Base-by-base conservation (phyloP, 2,329 filamentous ascomycete genomes). In the Raffaelea arxii region DNA sequence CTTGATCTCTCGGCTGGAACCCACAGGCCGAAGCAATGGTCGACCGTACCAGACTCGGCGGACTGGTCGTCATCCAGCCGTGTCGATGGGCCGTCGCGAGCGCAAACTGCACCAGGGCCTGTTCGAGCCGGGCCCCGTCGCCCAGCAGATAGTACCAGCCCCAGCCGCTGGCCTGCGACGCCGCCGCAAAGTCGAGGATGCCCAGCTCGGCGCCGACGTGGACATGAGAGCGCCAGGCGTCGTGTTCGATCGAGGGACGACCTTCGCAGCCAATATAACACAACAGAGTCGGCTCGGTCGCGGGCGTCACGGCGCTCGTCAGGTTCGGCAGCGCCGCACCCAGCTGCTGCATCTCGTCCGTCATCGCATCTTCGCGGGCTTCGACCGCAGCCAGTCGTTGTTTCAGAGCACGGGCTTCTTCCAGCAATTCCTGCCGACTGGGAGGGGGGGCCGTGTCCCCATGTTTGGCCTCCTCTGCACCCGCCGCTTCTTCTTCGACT, bases 81-180 rank as follows among this genome's bases (percentile, higher is more conserved):
- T 78, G 74, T 42, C 74, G 75, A 47, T 81, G 78, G 9, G 86
- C 86, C 2, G 86, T 77, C 10, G 75, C 72, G 3, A 97, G 73
- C 0, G 92, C 83, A 62, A 94, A 96, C 62, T 91, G 84, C 12
- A 97, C 70, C 3, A 98, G 75, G 0, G 92, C 92, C 61, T 97
- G 91, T 66, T 98, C 92, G n/a, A 98, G 76, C 62, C 92, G 78
- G 0, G 90, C 90, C 9, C 82, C 92, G 59, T 94, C 90, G 59
- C 91, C 87, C n/a, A 87, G 72, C 11, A 98, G 78, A 65, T 89
- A 97, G 68, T 98, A 98, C 87, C 89, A 98, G 2, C 92, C 92
- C 91, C 91, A 98, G 32, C 92, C 92, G 4, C 84, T 86, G 2
- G 87, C 82, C n/a, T 77, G 80, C 2, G 83, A 83, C 5, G 89